Conservation (phyloP, 306 rosid genomes). For the Cicer cuneatum region DNA sequence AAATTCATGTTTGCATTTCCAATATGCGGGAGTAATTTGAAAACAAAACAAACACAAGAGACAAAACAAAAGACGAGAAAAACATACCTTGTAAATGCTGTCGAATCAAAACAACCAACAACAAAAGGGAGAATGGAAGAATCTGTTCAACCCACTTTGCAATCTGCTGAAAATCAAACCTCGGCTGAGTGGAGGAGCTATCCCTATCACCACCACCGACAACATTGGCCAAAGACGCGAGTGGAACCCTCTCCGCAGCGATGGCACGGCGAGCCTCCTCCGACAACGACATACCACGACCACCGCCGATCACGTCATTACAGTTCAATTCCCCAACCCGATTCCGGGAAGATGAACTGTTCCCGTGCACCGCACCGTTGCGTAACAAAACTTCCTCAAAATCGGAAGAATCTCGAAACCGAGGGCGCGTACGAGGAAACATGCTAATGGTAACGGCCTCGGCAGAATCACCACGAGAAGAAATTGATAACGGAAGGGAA, state of each 20-base stretch:
- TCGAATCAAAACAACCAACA: conserved; percentile 81
- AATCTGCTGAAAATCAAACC: conserved; percentile 74
- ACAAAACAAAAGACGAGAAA: not conserved
- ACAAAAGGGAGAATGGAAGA: conserved; percentile 79
- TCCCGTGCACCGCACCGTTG: conserved; percentile 60
- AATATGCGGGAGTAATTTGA: conserved; percentile 2
- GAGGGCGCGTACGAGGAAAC: conserved; percentile 48
- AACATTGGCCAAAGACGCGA: conserved; percentile 43
- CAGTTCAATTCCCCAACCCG: conserved; percentile 44
- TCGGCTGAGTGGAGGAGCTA: conserved; percentile 27
- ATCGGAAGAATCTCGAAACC: conserved; percentile 30
- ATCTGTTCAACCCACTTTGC: conserved; percentile 83
- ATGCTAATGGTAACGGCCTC: conserved; percentile 39
- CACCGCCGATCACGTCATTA: conserved; percentile 45
- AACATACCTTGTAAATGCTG: conserved; percentile 84
- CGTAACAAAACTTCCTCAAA: conserved; percentile 64
- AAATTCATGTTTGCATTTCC: conserved; percentile 11
- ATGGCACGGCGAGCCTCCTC: conserved; percentile 40
- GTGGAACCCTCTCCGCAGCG: conserved; percentile 60
- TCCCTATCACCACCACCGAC: conserved; percentile 23
- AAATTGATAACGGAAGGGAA: conserved; percentile 58
- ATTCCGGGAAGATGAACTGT: conserved; percentile 39
- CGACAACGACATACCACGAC: conserved; percentile 25
- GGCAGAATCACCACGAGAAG: conserved; percentile 51
- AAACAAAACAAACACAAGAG: not conserved